A percentile compares a stretch with the other conserved stretches of the same genome.
phyloP scores from a whole-genome alignment of 2,329 filamentous ascomycete species.

The Aspergillus felis region DNA sequence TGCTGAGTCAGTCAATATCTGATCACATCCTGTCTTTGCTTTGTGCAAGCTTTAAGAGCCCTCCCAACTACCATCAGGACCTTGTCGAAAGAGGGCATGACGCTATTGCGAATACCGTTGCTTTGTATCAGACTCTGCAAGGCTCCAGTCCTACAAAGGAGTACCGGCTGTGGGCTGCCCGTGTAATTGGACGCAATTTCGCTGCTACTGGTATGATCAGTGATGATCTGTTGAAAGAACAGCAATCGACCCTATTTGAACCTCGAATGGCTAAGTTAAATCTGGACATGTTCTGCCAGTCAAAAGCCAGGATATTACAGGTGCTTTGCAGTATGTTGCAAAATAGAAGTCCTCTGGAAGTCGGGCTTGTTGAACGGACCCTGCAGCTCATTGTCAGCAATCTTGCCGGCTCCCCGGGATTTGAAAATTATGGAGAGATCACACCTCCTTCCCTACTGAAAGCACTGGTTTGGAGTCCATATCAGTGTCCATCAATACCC shows the following conservation, averaged over 20 bases:
- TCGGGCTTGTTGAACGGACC: conserved; percentile 43
- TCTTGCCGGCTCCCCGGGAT: conserved; percentile 24
- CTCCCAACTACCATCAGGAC: conserved; percentile 57
- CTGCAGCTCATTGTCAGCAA: conserved; percentile 41
- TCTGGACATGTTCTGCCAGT: conserved; percentile 32
- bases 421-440: conserved; percentile 31
- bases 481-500: conserved; percentile 34
- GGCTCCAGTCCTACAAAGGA: conserved; percentile 59
- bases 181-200: conserved; percentile 79
- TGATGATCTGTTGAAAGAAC: conserved; percentile 45
- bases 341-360: conserved; percentile 49
- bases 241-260: conserved; percentile 27
- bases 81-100: conserved; percentile 65
- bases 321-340: conserved; percentile 61
- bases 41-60: conserved; percentile 68
- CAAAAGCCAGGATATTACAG: conserved; percentile 60
- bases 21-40: conserved; percentile 48
- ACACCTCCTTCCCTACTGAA: conserved; percentile 37
- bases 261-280: conserved; percentile 2
- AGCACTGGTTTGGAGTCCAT: conserved; percentile 41
- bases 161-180: conserved; percentile 81
- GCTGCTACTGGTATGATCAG: conserved; percentile 65
- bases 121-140: conserved; percentile 73
- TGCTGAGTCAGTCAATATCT: conserved; percentile 68
- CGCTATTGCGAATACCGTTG: conserved; percentile 59